Base-by-base conservation (phyloP, 257 asterid genomes). In the Solanum ossicruentum region DNA sequence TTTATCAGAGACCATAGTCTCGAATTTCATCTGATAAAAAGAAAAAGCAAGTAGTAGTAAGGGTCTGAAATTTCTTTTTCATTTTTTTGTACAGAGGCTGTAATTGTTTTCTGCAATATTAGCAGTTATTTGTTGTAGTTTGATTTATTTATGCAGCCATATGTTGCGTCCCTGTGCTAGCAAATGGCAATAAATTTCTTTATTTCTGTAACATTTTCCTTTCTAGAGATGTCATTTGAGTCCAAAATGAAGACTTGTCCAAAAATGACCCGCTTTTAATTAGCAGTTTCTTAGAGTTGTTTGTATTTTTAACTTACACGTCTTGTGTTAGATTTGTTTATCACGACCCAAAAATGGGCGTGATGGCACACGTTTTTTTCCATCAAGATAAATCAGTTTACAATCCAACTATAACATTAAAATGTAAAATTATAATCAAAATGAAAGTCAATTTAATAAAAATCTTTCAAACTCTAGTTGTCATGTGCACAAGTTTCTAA, bases 1-100 rank as follows among this genome's bases (percentile, higher is more conserved):
- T 97, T n/a, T 95, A 91, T 87, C 97, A 94, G 87, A 89, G 97
- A 51, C 96, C 81, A 13, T 75, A 49, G 43, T 23, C 80, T 71
- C 36, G 6, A 45, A 72, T 12, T 72, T 72, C 39, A 45, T 72
- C 18, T 8, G 21, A 66, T 32, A 66, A 66, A 13, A 28, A 8
- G 6, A 51, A 55, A 43, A 66, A 66, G 72, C 9, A 66, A 39
- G 43, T 41, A 43, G 55, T 43, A 43, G 81, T 49, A 72, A 47
- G 41, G 26, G 47, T 45, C 39, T 73, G 39, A 12, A 47, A 21
- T 13, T 21, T n/a, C 0, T 6, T 45, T n/a, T 11, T 45, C 20
- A 20, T 21, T 72, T 49, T 54, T 73, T 73, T 73, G 43, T 23
- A 15, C 36, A 75, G 81, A 21, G 21, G 81, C 28, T 75, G 9